Evolutionary conservation across 331 rosid species (phyloP).

Genomic region (Quercus phellos): DNA sequence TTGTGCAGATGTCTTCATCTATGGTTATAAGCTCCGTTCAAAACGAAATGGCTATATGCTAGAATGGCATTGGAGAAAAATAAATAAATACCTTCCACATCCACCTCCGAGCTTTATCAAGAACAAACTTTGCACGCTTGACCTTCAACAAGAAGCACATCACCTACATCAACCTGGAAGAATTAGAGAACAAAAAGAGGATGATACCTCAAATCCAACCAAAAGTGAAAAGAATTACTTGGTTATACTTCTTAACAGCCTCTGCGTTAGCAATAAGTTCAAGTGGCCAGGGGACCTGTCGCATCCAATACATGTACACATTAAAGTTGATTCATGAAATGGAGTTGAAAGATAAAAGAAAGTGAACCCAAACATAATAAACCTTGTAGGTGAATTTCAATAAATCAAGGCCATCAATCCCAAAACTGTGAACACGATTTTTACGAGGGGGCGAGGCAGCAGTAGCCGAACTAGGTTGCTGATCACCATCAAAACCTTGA

Average conservation of each 20-base stretch:
- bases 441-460: constrained; percentile 48
- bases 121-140: constrained; percentile 87
- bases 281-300: constrained; percentile 97
- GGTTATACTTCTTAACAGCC: constrained; percentile 95
- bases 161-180: constrained; percentile 48
- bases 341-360: constrained; percentile 8
- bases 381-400: constrained; percentile 87
- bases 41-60: constrained; percentile 3
- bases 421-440: constrained; percentile 53
- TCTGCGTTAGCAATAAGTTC: constrained; percentile 90
- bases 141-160: constrained; percentile 91
- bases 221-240: constrained; percentile 40
- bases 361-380: constrained; percentile 14
- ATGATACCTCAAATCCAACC: constrained; percentile 11
- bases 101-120: constrained; percentile 97
- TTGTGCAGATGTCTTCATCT: neutral
- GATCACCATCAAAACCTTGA: constrained; percentile 43
- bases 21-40: neutral
- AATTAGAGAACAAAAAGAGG: constrained; percentile 7
- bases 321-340: neutral
- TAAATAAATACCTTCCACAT: constrained; percentile 82
- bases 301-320: constrained; percentile 12
- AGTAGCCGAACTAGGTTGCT: constrained; percentile 42
- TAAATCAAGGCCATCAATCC: constrained; percentile 83
- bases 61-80: constrained; percentile 14